Evolutionary conservation across 2,329 filamentous ascomycete genomes (phyloP).

Genomic region (Whalleya microplaca): DNA sequence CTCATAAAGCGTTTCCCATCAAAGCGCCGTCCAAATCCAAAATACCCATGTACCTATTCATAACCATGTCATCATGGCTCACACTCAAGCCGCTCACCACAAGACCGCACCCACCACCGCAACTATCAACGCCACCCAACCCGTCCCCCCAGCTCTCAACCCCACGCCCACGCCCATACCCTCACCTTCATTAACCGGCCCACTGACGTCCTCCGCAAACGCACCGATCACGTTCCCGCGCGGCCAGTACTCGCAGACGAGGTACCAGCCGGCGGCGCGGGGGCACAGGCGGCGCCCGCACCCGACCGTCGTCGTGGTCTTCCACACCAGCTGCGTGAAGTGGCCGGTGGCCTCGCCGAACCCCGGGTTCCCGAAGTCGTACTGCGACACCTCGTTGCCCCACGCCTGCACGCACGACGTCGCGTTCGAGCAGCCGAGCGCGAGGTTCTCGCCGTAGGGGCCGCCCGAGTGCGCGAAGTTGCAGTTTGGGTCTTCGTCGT

Average conservation of each 20-base stretch:
- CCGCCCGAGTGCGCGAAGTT: slow-evolving; percentile 61
- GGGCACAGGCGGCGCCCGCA: slow-evolving; percentile 53
- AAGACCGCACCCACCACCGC: slow-evolving; percentile 7
- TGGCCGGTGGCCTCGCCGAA: slow-evolving; percentile 67
- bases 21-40: too few species aligned
- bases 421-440: slow-evolving; percentile 65
- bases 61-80: too few species aligned
- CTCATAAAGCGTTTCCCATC: too few species aligned
- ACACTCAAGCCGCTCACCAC: not conserved
- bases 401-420: slow-evolving; percentile 65
- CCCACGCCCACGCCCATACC: not conserved
- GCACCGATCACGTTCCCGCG: slow-evolving; percentile 63
- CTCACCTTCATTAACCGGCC: slow-evolving; percentile 5
- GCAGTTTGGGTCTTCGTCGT: slow-evolving; percentile 40
- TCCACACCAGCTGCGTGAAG: slow-evolving; percentile 77
- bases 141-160: not conserved
- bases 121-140: slow-evolving; percentile 1
- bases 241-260: slow-evolving; percentile 74
- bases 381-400: slow-evolving; percentile 63
- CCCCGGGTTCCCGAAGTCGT: slow-evolving; percentile 60
- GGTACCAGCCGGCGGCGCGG: slow-evolving; percentile 58
- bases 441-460: slow-evolving; percentile 76
- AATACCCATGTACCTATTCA: too few species aligned
- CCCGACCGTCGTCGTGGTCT: slow-evolving; percentile 61
- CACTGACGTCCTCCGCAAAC: slow-evolving; percentile 51